Percentiles rank a stretch among this genome's conserved stretches.
These are phyloP conservation scores for Oxyria digyna DNA, from an alignment of 148 eudicot species.

Conservation along the genomic window DNA sequence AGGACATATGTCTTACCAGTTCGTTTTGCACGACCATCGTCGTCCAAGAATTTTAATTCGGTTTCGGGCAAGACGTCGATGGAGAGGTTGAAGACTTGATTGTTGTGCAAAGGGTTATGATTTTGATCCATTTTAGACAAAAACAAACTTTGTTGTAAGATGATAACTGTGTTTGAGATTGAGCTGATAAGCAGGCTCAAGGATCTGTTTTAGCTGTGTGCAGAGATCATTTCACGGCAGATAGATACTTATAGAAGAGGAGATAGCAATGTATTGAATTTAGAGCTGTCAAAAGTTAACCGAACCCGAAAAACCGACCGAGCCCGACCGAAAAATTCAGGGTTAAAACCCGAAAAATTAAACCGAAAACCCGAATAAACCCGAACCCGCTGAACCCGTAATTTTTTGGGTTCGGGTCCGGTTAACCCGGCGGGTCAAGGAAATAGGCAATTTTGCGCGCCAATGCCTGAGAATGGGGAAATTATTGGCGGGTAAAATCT, in stretches of 20 bases:
- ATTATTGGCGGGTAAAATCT: no score
- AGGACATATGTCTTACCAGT: background rate
- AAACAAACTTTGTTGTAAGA: background rate
- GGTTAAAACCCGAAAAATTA: no score
- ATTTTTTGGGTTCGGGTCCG: no score
- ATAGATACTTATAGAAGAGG: background rate
- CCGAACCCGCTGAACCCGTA: no score
- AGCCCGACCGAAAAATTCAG: no score
- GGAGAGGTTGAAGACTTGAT: constrained; percentile 10
- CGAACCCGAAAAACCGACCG: no score
- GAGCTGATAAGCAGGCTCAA: background rate
- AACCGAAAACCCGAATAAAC: no score
- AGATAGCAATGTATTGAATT: background rate
- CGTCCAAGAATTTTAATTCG: constrained; percentile 11
- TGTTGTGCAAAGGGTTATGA: background rate
- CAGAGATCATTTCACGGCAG: background rate
- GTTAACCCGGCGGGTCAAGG: no score
- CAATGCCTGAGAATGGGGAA: no score
- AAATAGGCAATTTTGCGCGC: no score
- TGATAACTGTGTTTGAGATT: background rate
- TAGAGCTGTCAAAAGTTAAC: no score
- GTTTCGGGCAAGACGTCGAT: background rate
- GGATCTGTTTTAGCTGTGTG: background rate
- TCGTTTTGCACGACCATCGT: constrained; percentile 17
- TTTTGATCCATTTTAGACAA: background rate